Conservation (phyloP, 2,329 filamentous ascomycete genomes). For the Bretziella fagacearum region DNA sequence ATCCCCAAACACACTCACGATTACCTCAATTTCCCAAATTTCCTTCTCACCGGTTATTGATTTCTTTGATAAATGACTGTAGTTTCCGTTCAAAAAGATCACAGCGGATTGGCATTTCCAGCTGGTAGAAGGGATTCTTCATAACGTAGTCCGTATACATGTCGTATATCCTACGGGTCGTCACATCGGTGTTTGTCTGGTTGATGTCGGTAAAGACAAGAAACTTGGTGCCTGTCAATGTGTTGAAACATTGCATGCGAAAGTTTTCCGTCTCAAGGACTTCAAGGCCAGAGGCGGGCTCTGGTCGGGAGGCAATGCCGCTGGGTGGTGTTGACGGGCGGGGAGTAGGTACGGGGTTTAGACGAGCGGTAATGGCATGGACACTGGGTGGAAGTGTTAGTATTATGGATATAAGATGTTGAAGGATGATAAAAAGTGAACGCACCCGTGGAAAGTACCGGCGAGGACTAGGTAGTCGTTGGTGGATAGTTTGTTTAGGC, state of each 20-base stretch:
- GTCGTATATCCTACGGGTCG: slow-evolving; percentile 78
- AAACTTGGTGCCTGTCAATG: slow-evolving; percentile 87
- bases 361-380: slow-evolving; percentile 49
- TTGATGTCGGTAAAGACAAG: slow-evolving; percentile 82
- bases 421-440: slow-evolving; percentile 9
- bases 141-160: slow-evolving; percentile 94
- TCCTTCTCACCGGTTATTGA: slow-evolving; percentile 34
- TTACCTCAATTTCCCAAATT: background rate
- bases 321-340: slow-evolving; percentile 11
- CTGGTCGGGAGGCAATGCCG: slow-evolving; percentile 31
- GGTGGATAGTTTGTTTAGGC: slow-evolving; percentile 70
- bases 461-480: slow-evolving; percentile 96
- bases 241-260: slow-evolving; percentile 89
- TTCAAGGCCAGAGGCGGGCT: slow-evolving; percentile 64
- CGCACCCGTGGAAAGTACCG: slow-evolving; percentile 87
- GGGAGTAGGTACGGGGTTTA: slow-evolving; percentile 34
- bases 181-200: slow-evolving; percentile 71
- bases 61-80: slow-evolving; percentile 59
- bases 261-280: slow-evolving; percentile 90
- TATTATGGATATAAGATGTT: background rate
- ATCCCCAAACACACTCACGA: background rate
- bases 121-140: slow-evolving; percentile 98
- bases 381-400: slow-evolving; percentile 31
- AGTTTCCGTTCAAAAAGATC: slow-evolving; percentile 87
- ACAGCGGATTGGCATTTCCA: slow-evolving; percentile 93